phyloP scores from a whole-genome alignment of 768 basidiomycete genomes.

The Pleurotus tuber-regium region DNA sequence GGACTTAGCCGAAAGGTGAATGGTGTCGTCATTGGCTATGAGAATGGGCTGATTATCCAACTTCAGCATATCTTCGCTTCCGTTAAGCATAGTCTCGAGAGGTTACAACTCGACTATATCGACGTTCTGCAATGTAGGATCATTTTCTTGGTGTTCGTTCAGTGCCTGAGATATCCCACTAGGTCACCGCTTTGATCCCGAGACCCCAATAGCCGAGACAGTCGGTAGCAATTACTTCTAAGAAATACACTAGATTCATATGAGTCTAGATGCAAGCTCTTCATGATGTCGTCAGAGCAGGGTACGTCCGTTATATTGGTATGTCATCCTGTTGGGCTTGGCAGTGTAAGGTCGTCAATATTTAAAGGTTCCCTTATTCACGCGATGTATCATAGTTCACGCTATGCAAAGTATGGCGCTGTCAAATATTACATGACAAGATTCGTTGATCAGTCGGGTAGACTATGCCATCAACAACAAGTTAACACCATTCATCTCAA shows the following conservation, averaged over 20 bases:
- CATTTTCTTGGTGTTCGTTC: neutral
- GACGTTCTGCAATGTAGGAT: conserved; percentile 52
- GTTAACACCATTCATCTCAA: conserved; percentile 55
- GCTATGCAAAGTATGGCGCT: conserved; percentile 14
- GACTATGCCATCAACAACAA: conserved; percentile 40
- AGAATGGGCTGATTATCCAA: conserved; percentile 20
- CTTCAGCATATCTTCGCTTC: conserved; percentile 52
- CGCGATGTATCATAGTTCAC: conserved; percentile 12
- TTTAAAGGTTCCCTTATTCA: neutral
- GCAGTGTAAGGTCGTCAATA: conserved; percentile 15
- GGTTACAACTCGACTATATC: conserved; percentile 57
- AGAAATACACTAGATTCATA: neutral
- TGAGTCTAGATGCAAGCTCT: conserved; percentile 39
- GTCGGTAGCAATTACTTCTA: conserved; percentile 11
- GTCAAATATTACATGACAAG: neutral
- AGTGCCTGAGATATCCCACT: neutral
- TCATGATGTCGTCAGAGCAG: conserved; percentile 44
- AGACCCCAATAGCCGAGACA: conserved; percentile 40
- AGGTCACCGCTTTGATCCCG: conserved; percentile 35
- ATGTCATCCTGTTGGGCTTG: conserved; percentile 35
- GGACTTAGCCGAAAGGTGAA: conserved; percentile 40
- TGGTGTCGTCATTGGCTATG: too few relatives aligned
- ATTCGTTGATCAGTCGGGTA: conserved; percentile 1
- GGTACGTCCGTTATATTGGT: conserved; percentile 41
- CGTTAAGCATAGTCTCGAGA: conserved; percentile 42